phyloP scores from a whole-genome alignment of 75 land plant genomes.

The Sequoia sempervirens region DNA sequence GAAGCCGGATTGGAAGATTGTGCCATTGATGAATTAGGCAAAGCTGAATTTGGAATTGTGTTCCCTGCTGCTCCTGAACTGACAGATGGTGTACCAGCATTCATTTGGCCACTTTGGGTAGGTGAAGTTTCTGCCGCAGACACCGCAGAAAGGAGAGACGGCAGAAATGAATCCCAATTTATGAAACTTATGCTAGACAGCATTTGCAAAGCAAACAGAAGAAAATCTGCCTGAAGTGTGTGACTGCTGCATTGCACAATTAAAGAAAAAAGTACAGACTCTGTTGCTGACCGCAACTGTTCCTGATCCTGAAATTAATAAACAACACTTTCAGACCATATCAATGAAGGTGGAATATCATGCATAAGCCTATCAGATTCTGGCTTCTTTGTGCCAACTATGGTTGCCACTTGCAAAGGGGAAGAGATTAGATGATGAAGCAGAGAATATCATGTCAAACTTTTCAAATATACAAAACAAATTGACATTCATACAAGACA shows the following conservation, averaged over 20 bases:
- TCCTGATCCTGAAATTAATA: slow-evolving; percentile 72
- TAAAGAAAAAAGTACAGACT: slow-evolving; percentile 68
- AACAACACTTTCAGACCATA: background rate
- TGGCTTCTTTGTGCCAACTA: background rate
- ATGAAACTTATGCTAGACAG: slow-evolving; percentile 60
- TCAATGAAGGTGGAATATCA: background rate
- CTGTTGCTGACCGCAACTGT: slow-evolving; percentile 73
- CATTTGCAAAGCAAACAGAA: slow-evolving; percentile 69
- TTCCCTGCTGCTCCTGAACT: slow-evolving; percentile 20
- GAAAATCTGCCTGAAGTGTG: slow-evolving; percentile 83
- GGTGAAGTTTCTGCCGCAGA: slow-evolving; percentile 48
- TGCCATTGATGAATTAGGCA: slow-evolving; percentile 34
- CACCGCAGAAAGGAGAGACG: slow-evolving; percentile 62
- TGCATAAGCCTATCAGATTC: background rate
- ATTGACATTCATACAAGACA: background rate
- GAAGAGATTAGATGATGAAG: background rate
- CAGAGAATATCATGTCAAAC: background rate
- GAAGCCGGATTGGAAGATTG: slow-evolving; percentile 74
- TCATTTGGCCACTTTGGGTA: slow-evolving; percentile 35
- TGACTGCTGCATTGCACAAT: slow-evolving; percentile 84
- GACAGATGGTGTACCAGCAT: slow-evolving; percentile 16
- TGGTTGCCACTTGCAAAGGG: background rate
- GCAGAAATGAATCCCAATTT: slow-evolving; percentile 91
- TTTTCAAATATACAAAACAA: background rate
- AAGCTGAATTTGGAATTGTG: slow-evolving; percentile 23